phyloP scores from a whole-genome alignment of 2,329 filamentous ascomycete genomes.

The Verticillium zaregamsianum region DNA sequence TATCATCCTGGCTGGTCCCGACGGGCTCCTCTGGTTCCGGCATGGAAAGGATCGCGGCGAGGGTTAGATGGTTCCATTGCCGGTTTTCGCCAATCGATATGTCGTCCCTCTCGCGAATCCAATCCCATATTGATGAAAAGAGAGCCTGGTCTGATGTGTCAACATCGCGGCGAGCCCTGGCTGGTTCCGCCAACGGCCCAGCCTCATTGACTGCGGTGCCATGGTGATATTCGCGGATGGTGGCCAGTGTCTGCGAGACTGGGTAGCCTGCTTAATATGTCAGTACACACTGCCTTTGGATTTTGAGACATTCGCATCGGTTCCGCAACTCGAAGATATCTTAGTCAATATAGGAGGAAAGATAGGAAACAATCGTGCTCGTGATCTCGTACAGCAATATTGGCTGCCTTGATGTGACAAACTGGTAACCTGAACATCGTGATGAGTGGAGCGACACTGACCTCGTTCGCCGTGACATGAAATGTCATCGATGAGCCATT shows the following conservation, averaged over 20 bases:
- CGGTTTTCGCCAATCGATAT: conserved; percentile 15
- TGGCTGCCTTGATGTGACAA: too few relatives aligned
- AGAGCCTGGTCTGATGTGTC: not conserved
- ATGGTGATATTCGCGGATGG: conserved; percentile 8
- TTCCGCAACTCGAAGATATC: too few relatives aligned
- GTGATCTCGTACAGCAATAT: too few relatives aligned
- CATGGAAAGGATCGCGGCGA: conserved; percentile 12
- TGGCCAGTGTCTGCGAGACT: conserved; percentile 9
- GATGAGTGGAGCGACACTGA: conserved; percentile 2
- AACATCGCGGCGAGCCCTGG: not conserved
- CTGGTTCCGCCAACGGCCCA: not conserved
- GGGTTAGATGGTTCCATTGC: conserved; percentile 13
- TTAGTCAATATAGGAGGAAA: too few relatives aligned
- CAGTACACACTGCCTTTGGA: not conserved
- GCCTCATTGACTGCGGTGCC: not conserved
- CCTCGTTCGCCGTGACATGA: conserved; percentile 14
- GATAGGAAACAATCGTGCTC: too few relatives aligned
- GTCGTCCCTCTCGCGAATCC: conserved; percentile 16
- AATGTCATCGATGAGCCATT: conserved; percentile 13
- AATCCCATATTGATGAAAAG: conserved; percentile 16
- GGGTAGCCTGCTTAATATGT: conserved; percentile 9
- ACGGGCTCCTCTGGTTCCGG: conserved; percentile 1
- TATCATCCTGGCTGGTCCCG: too few relatives aligned
- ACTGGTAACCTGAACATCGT: too few relatives aligned
- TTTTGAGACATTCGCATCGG: too few relatives aligned